Percentiles rank a stretch among this genome's conserved stretches.
Conservation (phyloP, 768 basidiomycete species). For the Termitomyces sp. region DNA sequence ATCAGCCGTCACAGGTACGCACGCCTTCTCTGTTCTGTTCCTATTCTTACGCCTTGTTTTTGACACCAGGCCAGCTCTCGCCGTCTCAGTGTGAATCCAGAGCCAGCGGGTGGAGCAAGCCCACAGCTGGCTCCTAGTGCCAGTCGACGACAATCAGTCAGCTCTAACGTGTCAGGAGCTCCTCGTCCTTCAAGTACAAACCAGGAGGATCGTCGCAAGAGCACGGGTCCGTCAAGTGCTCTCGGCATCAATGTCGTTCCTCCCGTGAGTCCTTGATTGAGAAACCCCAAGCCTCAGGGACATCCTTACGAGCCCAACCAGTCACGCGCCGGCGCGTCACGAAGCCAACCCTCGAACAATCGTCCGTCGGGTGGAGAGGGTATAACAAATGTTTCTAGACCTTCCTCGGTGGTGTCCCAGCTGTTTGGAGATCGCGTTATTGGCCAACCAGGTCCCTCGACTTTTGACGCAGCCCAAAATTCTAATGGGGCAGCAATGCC, state of each 20-base stretch:
- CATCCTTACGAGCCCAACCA: not conserved
- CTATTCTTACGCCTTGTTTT: not conserved
- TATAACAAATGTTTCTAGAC: not conserved
- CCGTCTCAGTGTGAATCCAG: constrained; percentile 7
- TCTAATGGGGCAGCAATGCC: constrained; percentile 6
- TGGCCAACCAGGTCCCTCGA: not conserved
- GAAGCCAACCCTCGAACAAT: not conserved
- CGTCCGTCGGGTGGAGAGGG: not conserved
- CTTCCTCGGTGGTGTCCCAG: constrained; percentile 2
- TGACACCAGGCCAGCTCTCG: constrained; percentile 13
- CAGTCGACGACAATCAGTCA: constrained; percentile 17
- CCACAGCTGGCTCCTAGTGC: constrained; percentile 13
- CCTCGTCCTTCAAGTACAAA: constrained; percentile 6
- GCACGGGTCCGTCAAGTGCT: constrained; percentile 17
- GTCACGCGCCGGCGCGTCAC: constrained; percentile 8
- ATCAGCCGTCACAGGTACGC: constrained; percentile 35
- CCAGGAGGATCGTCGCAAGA: constrained; percentile 8
- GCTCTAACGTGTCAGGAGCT: constrained; percentile 21
- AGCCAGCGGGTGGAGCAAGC: constrained; percentile 1
- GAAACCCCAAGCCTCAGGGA: not conserved
- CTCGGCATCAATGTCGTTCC: constrained; percentile 30
- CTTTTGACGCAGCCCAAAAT: not conserved
- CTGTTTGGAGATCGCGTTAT: not conserved
- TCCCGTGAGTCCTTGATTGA: constrained; percentile 24
- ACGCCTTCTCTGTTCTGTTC: constrained; percentile 12